Evolutionary conservation across 2,329 filamentous ascomycete species (phyloP), one percentile per base, ranked within the genome.

Genomic region (Penicillium sp.): DNA sequence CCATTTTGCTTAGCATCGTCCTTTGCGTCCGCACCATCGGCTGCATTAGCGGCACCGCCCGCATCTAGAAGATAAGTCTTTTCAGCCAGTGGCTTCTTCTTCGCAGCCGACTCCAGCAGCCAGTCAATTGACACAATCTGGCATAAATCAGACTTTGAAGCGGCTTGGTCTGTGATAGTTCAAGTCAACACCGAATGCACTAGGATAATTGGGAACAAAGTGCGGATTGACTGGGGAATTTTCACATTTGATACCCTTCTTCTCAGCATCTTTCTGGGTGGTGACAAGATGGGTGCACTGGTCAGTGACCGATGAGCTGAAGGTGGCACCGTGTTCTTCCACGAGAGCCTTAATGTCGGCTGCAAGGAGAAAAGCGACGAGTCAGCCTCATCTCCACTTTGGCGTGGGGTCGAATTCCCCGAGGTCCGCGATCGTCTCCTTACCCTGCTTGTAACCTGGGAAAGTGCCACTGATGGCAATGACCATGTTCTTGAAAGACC

Each of bases 401-500:
- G 41, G 55, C 42, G 62, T 57, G 58, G 54, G 43, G 38, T 35
- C 22, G 20, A 39, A 49, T 47, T 15, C 12, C 39, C 54, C 41
- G 34, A 50, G 42, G 20, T 52, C 38, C 34, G 41, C 39, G 55
- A 17, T 47, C 35, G 25, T 35, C 28, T 35, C 56, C 67, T 63
- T 66, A 78, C 77, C 70, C 64, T 90, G 86, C 3, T 80, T 83
- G 28, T 79, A 73, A 5, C 79, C 77, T 1, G 82, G 75, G 64
- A 90, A 87, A 5, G 82, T 83, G 60, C 88, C 88, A 58, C 84
- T 87, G 28, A 89, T 71, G 22, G 82, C 83, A 47, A 91, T 77
- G 5, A 76, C 63, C 7, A 69, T 54, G 0, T 69, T 63, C 49
- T 73, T 73, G 47, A 77, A 73, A 14, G 63, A 53, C n/a, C 54